Percentiles rank a stretch among this genome's conserved stretches.
Evolutionary conservation across 1,284 basidiomycete species (phyloP).

Genomic region (Trichosporon asahii): DNA sequence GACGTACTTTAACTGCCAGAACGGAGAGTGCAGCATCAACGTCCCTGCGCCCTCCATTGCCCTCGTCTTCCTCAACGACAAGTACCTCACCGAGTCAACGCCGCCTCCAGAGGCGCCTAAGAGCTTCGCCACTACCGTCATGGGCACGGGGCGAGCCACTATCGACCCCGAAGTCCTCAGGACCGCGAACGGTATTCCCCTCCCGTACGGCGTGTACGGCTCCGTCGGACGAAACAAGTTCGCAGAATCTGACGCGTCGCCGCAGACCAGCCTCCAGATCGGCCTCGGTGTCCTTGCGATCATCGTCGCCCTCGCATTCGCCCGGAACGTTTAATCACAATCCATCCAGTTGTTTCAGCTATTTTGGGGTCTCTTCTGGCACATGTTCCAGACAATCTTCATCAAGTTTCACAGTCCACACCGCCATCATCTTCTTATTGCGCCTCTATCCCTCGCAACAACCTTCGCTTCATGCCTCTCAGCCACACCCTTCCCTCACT

Average conservation of each 20-base stretch:
- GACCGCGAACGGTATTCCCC: conserved; percentile 48
- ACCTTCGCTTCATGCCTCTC: neutral
- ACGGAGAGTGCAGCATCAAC: conserved; percentile 59
- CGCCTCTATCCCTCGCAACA: neutral
- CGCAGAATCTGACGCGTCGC: neutral
- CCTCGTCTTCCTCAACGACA: conserved; percentile 65
- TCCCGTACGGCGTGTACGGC: conserved; percentile 10
- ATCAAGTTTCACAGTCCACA: neutral
- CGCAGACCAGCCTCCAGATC: neutral
- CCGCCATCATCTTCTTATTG: neutral
- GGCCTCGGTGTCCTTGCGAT: conserved; percentile 8
- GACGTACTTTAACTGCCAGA: conserved; percentile 58
- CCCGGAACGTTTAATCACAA: neutral
- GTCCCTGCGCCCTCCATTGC: conserved; percentile 70
- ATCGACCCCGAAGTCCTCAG: conserved; percentile 42
- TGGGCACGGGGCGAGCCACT: conserved; percentile 42
- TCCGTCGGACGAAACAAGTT: neutral
- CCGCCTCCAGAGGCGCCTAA: conserved; percentile 46
- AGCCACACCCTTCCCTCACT: neutral
- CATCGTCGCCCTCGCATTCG: conserved; percentile 5
- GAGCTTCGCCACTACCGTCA: conserved; percentile 59
- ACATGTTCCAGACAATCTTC: neutral
- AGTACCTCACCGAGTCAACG: conserved; percentile 52
- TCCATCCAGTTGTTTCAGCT: neutral
- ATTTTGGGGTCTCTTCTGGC: neutral